Evolutionary conservation across 345 rosid genomes (phyloP), one percentile per base, ranked within the genome.

Genomic region (Aethionema arabicum): DNA sequence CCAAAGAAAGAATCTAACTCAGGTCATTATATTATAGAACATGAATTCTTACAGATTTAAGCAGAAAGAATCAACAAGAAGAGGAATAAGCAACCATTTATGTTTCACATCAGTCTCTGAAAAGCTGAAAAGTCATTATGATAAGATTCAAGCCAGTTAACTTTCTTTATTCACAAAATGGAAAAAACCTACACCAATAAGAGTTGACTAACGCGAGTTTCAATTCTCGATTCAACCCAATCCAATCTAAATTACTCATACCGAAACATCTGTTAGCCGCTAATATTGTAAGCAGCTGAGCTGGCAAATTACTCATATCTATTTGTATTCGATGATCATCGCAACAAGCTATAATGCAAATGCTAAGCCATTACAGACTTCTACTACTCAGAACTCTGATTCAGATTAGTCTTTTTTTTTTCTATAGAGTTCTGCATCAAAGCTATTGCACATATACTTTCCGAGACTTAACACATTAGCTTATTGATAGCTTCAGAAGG

Each of bases 1-100:
- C 63, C 74, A 73, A 56, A 58, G 72, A 7, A 46, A 72, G 11
- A 73, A 61, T 30, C 13, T 5, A 16, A 46, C 50, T 68, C 7
- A 75, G 61, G 11, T 68, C 40, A 56, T 46, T 50, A 59, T 67
- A 42, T 74, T 33, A 53, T 2, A 9, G 27, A 50, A 50, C 9
- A 45, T 11, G 6, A 16, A 27, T 43, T 13, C 9, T 7, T 53
- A 27, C 27, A 29, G 47, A 11, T 6, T 37, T 13, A 36, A 12
- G 44, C 4, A 14, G 5, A 6, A 12, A 46, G 14, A 48, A 13
- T 2, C 39, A 42, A 13, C 32, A 21, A 43, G 47, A 41, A 59
- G 33, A 8, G 8, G 38, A 41, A 37, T 11, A 47, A 11, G 15
- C 41, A 49, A 40, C 48, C 4, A 12, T 52, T 52, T 31, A 47